Conservation (phyloP, 2,329 filamentous ascomycete genomes). For the Colletotrichum liaoningense region DNA sequence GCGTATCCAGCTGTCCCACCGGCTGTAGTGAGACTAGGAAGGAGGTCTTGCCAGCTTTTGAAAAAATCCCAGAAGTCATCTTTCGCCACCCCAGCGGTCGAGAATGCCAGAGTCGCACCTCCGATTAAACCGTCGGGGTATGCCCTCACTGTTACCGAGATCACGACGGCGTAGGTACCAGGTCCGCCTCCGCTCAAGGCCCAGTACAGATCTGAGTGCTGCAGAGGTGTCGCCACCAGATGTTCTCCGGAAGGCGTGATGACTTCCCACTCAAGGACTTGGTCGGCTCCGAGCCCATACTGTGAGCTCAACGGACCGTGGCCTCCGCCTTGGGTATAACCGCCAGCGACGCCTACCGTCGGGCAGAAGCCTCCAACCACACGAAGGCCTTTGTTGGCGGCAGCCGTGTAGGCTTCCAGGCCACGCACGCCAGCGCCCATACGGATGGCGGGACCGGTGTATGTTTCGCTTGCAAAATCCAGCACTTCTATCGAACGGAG, state of each 20-base stretch:
- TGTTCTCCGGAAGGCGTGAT: slow-evolving; percentile 56
- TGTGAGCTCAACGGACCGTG: slow-evolving; percentile 56
- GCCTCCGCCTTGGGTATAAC: slow-evolving; percentile 66
- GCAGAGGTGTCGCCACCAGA: slow-evolving; percentile 51
- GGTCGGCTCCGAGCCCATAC: slow-evolving; percentile 64
- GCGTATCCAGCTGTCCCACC: too few relatives aligned
- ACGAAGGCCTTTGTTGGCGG: slow-evolving; percentile 50
- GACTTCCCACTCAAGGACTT: slow-evolving; percentile 60
- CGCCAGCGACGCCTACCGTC: slow-evolving; percentile 64
- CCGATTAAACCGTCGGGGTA: neutral
- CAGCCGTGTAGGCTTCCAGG: slow-evolving; percentile 54
- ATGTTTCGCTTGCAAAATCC: slow-evolving; percentile 42
- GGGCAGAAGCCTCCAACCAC: slow-evolving; percentile 60
- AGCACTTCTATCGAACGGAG: slow-evolving; percentile 36
- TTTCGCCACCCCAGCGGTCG: too few relatives aligned
- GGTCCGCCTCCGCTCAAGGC: slow-evolving; percentile 63
- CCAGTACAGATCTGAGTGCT: slow-evolving; percentile 66
- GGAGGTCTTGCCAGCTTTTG: too few relatives aligned
- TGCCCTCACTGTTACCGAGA: slow-evolving; percentile 28
- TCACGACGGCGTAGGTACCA: slow-evolving; percentile 63
- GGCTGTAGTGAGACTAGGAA: too few relatives aligned
- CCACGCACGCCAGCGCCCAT: slow-evolving; percentile 64
- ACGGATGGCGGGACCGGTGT: slow-evolving; percentile 63
- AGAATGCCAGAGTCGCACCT: neutral
- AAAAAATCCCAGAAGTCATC: too few relatives aligned